Base-by-base conservation (phyloP, 345 rosid species). In the Eucalyptus sideroxylon region DNA sequence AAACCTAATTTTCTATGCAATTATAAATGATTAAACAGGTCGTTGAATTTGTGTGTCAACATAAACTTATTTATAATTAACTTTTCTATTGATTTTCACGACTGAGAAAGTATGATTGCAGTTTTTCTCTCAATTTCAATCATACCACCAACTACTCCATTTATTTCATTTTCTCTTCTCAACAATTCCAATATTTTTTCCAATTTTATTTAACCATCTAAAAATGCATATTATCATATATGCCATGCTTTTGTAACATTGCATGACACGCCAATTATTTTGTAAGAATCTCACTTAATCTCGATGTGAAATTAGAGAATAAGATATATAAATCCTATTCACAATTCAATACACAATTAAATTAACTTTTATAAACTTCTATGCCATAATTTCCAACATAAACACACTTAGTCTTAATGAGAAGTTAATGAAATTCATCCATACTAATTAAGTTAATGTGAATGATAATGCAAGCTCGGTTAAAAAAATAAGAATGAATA, bases 1-100 rank as follows among this genome's bases (percentile, higher is more conserved):
- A 56, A 23, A 23, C 30, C 2, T 24, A 23, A 23, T 24, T 56
- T 56, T 24, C 62, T 56, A 56, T 4, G 7, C 3, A 23, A 56
- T 56, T 23, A 24, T 4, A 0, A 24, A 56, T 24, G 14, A 56
- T 56, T 56, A 56, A 24, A 24, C 1, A 1, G 6, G 30, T 23
- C 1, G 0, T 24, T 0, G 4, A 56, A 26, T 56, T 24, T 24
- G 3, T 9, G 30, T 56, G 62, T 56, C 30, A 9, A 23, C 3
- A 24, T 62, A 13, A 65, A 65, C 0, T n/a, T 65, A 7, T 31
- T 65, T 5, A n/a, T 65, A n/a, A n/a, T 7, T 65, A 5, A n/a
- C 0, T n/a, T 65, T n/a, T n/a, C 3, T n/a, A 65, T 65, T 65
- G 11, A 65, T 65, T n/a, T n/a, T 65, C 77, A 65, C 6, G 2